Conservation (phyloP, 83 land plant species). For the Larix sibirica region DNA sequence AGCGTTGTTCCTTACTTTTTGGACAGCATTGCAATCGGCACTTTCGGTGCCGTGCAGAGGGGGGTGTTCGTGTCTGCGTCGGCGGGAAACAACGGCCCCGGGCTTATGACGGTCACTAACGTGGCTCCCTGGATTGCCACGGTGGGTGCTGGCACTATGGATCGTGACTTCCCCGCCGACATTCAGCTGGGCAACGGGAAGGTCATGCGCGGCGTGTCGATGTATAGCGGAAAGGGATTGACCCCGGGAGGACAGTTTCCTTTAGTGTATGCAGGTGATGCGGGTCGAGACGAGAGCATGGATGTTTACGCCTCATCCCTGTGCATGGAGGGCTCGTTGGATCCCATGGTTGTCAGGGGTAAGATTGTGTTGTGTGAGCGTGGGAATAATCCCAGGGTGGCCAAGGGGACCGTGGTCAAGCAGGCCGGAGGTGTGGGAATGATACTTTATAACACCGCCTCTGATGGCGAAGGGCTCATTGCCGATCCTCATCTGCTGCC, state of each 20-base stretch:
- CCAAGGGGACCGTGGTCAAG: conserved; percentile 1
- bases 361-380: conserved; percentile 28
- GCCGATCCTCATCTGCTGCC: conserved; percentile 16
- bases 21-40: conserved; percentile 71
- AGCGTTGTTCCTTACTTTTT: conserved; percentile 52
- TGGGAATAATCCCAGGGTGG: neutral
- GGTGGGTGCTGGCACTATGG: conserved; percentile 78
- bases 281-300: neutral
- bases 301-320: conserved; percentile 11
- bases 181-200: conserved; percentile 56
- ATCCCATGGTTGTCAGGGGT: neutral
- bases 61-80: conserved; percentile 76
- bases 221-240: conserved; percentile 58
- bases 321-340: neutral
- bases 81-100: conserved; percentile 77
- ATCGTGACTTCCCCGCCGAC: conserved; percentile 69
- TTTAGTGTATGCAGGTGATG: conserved; percentile 49
- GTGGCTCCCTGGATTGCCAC: conserved; percentile 75
- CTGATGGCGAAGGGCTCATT: neutral
- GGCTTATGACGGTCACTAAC: conserved; percentile 58
- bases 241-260: conserved; percentile 21
- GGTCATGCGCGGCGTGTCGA: conserved; percentile 49
- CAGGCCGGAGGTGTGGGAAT: neutral
- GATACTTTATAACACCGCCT: neutral
- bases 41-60: conserved; percentile 51